Conservation (phyloP, 1,139 yeast genomes). For the Geotrichum cucujoidarum region DNA sequence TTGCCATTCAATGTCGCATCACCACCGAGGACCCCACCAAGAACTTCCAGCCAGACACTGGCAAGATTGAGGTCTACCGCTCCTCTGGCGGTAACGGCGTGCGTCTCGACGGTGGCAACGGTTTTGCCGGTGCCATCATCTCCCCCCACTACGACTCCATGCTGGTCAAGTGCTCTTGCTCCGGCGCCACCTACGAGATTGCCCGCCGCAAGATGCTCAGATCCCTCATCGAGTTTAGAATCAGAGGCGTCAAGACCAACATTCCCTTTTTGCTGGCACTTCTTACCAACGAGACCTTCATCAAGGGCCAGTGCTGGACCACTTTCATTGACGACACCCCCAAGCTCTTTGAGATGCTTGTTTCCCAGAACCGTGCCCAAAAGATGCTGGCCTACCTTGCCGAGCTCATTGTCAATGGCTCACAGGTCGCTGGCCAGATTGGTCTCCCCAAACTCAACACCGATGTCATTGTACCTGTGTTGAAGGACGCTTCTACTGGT, state of each 20-base stretch:
- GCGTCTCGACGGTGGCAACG: slow-evolving; percentile 97
- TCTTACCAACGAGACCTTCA: slow-evolving; percentile 86
- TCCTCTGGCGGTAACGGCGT: slow-evolving; percentile 99
- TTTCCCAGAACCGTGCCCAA: slow-evolving; percentile 95
- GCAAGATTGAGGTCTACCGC: slow-evolving; percentile 95
- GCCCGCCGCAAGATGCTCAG: slow-evolving; percentile 96
- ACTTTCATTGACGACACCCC: slow-evolving; percentile 98
- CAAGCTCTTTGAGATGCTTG: slow-evolving; percentile 86
- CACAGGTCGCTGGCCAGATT: slow-evolving; percentile 89
- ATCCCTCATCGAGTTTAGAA: slow-evolving; percentile 93
- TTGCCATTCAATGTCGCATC: slow-evolving; percentile 98
- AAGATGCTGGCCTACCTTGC: slow-evolving; percentile 84
- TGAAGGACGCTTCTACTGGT: slow-evolving; percentile 62
- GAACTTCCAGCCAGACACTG: slow-evolving; percentile 97
- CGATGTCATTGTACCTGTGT: slow-evolving; percentile 68
- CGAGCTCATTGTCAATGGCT: slow-evolving; percentile 91
- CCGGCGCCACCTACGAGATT: slow-evolving; percentile 94
- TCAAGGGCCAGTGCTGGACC: slow-evolving; percentile 91
- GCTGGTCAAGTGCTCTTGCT: slow-evolving; percentile 95
- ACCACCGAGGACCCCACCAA: slow-evolving; percentile 97
- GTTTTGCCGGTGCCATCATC: slow-evolving; percentile 96
- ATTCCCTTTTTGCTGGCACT: slow-evolving; percentile 94
- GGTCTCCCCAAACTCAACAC: slow-evolving; percentile 80
- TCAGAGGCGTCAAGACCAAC: slow-evolving; percentile 97
- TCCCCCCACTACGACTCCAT: slow-evolving; percentile 97